Base-by-base conservation (phyloP, 2,329 filamentous ascomycete genomes). In the Lecanicillium sp. region DNA sequence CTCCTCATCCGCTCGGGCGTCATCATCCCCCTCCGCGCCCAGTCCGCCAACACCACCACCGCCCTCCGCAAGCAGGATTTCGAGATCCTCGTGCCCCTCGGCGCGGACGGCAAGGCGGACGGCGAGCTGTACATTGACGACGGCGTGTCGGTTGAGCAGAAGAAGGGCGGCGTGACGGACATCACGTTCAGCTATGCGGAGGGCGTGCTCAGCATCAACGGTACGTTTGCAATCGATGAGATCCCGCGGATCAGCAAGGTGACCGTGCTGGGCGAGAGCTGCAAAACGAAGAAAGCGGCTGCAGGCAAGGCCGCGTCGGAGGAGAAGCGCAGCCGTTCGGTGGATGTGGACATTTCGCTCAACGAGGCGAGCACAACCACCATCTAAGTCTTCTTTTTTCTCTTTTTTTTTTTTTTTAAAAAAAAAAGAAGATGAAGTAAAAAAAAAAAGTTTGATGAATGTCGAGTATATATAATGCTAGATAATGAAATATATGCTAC, bases 41-140 rank as follows among this genome's bases (percentile, higher is more conserved):
- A 67, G 49, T 67, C 71, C 10, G 75, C 77, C 26, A 81, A 79
- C 67, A 87, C 84, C 0, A 87, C 84, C 1, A 74, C 73, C 0
- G 76, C 75, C 35, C 67, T 87, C 29, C 73, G 84, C 35, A 72
- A 78, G 54, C 71, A 85, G 56, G 72, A 81, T 54, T 91, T 91
- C 66, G 75, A 83, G 60, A 68, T 94, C 43, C 59, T 91, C 29
- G 74, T 94, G 36, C 83, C 87, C 0, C 74, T 86, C 0, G 79
- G 75, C 5, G 58, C 61, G 1, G 69, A 86, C 50, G 84, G 83
- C 5, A 78, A 67, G 11, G 87, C 87, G 0, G 62, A 58, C 1
- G 87, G 87, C 0, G 68, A 68, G 24, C 67, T 91, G 50, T 90
- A 90, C 60, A 67, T 90, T 8, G 87, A 91, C 55, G 87, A 91